A percentile compares a stretch with the other conserved stretches of the same genome.
Evolutionary conservation across 352 stramenopile genomes (phyloP).

Genomic region (Phytophthora ohioensis): DNA sequence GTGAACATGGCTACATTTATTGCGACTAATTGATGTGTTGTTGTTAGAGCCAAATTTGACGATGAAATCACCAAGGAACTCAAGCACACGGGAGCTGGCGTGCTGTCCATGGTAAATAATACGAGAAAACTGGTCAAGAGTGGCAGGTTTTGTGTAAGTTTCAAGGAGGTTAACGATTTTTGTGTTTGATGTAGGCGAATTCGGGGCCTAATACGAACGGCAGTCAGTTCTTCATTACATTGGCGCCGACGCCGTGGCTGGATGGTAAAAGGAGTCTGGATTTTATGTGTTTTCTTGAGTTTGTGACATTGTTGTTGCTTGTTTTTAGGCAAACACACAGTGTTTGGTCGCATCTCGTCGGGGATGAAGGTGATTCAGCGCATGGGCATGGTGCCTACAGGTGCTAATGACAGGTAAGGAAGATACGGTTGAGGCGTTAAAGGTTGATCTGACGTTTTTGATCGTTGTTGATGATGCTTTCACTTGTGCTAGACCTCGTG

Average conservation of each 20-base stretch:
- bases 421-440: background rate
- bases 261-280: conserved; percentile 65
- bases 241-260: conserved; percentile 94
- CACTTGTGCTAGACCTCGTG: conserved; percentile 58
- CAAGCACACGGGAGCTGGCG: conserved; percentile 94
- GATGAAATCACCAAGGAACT: conserved; percentile 94
- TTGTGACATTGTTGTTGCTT: conserved; percentile 11
- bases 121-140: background rate
- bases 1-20: conserved; percentile 9
- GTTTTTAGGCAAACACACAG: conserved; percentile 90
- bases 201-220: conserved; percentile 93
- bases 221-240: conserved; percentile 95
- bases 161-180: conserved; percentile 1
- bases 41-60: conserved; percentile 90
- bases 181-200: conserved; percentile 71
- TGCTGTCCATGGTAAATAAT: conserved; percentile 85
- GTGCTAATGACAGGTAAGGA: conserved; percentile 83
- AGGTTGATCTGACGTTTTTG: background rate
- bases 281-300: background rate
- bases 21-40: conserved; percentile 7
- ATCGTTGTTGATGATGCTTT: conserved; percentile 8
- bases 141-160: background rate
- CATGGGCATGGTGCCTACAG: conserved; percentile 91
- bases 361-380: conserved; percentile 95
- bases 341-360: conserved; percentile 92